phyloP scores from a whole-genome alignment of 352 stramenopile genomes.

The Globisporangium takayamanum region DNA sequence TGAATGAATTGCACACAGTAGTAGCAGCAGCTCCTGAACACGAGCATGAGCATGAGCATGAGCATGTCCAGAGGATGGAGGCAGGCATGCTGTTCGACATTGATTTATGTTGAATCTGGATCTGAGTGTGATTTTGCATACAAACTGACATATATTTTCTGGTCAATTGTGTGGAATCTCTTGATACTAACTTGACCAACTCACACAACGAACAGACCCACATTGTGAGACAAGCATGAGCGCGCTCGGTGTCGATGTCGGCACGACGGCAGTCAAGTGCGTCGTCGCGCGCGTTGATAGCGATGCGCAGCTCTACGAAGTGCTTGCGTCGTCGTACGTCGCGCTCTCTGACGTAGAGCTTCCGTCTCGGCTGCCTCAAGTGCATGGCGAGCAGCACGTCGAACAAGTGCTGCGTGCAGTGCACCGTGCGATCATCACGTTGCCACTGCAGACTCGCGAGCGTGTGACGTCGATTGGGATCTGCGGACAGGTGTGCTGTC shows the following conservation, averaged over 20 bases:
- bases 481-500: conserved; percentile 50
- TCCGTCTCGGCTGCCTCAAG: not conserved
- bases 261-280: conserved; percentile 76
- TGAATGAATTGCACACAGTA: not conserved
- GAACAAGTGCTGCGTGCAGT: conserved; percentile 43
- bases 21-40: not conserved
- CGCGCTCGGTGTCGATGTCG: conserved; percentile 56
- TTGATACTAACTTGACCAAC: no score
- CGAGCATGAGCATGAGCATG: not conserved
- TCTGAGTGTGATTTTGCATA: no score
- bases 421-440: conserved; percentile 20
- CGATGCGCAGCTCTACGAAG: conserved; percentile 8
- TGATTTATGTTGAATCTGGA: no score
- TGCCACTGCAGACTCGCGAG: conserved; percentile 21
- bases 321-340: conserved; percentile 29
- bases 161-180: no score
- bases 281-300: conserved; percentile 31
- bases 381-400: conserved; percentile 34
- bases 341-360: conserved; percentile 27
- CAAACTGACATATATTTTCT: no score
- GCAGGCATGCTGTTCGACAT: no score
- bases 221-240: not conserved
- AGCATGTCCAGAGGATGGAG: no score
- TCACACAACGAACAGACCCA: not conserved
- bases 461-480: conserved; percentile 45